Percentiles rank a stretch among this genome's conserved stretches.
These are phyloP conservation scores for Turritis glabra DNA, from an alignment of 345 rosid genomes.

Conservation along the genomic window DNA sequence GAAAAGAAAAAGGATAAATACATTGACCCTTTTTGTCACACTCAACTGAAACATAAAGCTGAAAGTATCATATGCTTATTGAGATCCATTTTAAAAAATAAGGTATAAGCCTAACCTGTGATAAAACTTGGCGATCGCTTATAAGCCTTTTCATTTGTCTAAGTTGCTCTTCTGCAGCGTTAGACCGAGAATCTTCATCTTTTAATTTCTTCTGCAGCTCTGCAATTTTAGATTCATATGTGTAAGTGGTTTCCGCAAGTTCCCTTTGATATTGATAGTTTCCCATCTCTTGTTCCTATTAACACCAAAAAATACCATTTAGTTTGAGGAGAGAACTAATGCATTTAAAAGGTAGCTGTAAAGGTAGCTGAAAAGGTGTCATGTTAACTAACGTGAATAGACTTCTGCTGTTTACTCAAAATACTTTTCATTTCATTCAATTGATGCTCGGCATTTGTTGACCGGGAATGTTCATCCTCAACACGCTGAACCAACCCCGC, in stretches of 20 bases:
- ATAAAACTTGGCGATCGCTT: slow-evolving; percentile 52
- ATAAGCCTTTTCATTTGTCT: slow-evolving; percentile 46
- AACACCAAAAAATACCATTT: slow-evolving; percentile 30
- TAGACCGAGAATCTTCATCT: slow-evolving; percentile 50
- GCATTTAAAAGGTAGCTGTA: background rate
- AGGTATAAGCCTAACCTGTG: slow-evolving; percentile 54
- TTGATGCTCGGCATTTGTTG: slow-evolving; percentile 51
- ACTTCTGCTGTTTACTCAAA: slow-evolving; percentile 55
- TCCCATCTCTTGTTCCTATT: slow-evolving; percentile 60
- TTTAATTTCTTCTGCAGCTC: slow-evolving; percentile 61
- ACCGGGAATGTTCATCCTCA: slow-evolving; percentile 51
- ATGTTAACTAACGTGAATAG: slow-evolving; percentile 54
- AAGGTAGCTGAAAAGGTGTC: background rate
- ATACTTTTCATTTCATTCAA: slow-evolving; percentile 50
- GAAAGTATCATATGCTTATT: slow-evolving; percentile 20
- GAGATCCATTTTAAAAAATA: background rate
- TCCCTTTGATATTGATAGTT: slow-evolving; percentile 63
- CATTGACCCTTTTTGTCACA: slow-evolving; percentile 5
- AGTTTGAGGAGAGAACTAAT: background rate
- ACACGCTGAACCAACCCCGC: slow-evolving; percentile 58
- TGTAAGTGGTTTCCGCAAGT: slow-evolving; percentile 63
- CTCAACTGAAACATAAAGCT: slow-evolving; percentile 11
- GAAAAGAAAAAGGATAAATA: background rate
- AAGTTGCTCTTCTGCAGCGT: slow-evolving; percentile 55
- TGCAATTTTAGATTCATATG: slow-evolving; percentile 66